phyloP scores from a whole-genome alignment of 2,329 filamentous ascomycete genomes.

The Cladosporium sp. region DNA sequence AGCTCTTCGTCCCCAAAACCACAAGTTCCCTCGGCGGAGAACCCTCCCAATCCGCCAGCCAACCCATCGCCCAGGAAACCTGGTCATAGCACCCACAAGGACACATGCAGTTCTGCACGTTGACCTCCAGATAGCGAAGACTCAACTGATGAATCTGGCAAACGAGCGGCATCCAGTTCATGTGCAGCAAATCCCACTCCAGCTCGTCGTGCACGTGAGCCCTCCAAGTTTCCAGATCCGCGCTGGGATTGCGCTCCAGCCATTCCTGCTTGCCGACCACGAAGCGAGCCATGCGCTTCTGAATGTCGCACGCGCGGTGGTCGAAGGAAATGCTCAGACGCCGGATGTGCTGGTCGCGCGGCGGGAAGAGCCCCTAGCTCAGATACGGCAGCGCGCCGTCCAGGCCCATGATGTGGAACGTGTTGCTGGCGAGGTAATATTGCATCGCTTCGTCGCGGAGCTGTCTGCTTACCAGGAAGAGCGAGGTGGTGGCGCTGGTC shows the following conservation, averaged over 20 bases:
- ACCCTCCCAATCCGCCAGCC: conserved; percentile 9
- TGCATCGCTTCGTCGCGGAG: conserved; percentile 28
- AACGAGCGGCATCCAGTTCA: conserved; percentile 10
- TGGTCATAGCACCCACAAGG: conserved; percentile 8
- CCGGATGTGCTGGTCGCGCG: conserved; percentile 8
- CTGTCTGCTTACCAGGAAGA: conserved; percentile 32
- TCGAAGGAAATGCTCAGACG: conserved; percentile 12
- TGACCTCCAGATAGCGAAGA: conserved; percentile 4
- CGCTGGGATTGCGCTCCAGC: neutral
- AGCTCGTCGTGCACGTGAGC: conserved; percentile 4
- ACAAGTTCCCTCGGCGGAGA: conserved; percentile 11
- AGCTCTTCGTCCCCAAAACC: conserved; percentile 6
- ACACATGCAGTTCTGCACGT: conserved; percentile 13
- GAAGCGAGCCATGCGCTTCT: conserved; percentile 6
- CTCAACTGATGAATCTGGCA: conserved; percentile 9
- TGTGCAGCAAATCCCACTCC: conserved; percentile 13
- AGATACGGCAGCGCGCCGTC: conserved; percentile 10
- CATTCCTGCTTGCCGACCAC: conserved; percentile 2
- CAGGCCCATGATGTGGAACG: conserved; percentile 11
- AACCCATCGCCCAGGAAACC: conserved; percentile 9
- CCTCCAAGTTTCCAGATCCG: neutral
- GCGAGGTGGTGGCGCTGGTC: neutral
- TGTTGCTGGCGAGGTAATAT: conserved; percentile 11
- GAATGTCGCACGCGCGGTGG: conserved; percentile 8
- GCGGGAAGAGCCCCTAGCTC: conserved; percentile 13